Evolutionary conservation across 1,139 yeast genomes (phyloP), one percentile per base, ranked within the genome.

Genomic region (Taphrina wiesneri): DNA sequence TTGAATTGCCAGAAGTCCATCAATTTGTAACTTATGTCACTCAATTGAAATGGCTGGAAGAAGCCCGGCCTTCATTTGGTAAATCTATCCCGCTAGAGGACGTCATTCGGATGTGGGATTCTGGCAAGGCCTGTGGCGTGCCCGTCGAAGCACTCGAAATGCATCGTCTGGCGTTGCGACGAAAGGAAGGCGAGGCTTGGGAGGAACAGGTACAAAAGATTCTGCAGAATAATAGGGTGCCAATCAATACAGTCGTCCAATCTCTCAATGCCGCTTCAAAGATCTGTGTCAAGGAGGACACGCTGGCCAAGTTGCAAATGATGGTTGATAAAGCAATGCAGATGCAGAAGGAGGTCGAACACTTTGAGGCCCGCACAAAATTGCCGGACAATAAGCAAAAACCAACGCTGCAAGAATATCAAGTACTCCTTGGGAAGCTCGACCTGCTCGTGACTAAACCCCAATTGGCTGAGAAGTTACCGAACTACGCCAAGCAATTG

Each of bases 1-100:
- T 87, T 41, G 80, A 79, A 9, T 74, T 87, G 23, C 82, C 85
- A 1, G 82, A 87, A 1, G 76, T 85, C 43, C 75, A 75, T 15
- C 78, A 82, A 60, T 73, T 88, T 52, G 81, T 79, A 17, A 77
- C 84, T 67, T 75, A 86, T 23, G 77, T 84, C 53, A 80, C 79
- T 56, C 78, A 85, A 64, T 71, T 81, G 57, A 75, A 74, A 51
- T 87, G 92, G 91, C 67, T 75, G n/a, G 69, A 68, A 6, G 66
- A 62, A 2, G 74, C 72, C 49, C 70, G 70, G 46, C 70, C 67
- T 2, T 62, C 72, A 4, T 57, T 76, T 54, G 65, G 69, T n/a
- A 61, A 67, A 46, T 68, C 72, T 25, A 51, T 53, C 19, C 64
- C 81, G 78, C 13, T 77, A 74, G 32, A 77, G 75, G 32, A 74